Conservation (phyloP, 345 rosid species). For the Dipteronia sinensis region DNA sequence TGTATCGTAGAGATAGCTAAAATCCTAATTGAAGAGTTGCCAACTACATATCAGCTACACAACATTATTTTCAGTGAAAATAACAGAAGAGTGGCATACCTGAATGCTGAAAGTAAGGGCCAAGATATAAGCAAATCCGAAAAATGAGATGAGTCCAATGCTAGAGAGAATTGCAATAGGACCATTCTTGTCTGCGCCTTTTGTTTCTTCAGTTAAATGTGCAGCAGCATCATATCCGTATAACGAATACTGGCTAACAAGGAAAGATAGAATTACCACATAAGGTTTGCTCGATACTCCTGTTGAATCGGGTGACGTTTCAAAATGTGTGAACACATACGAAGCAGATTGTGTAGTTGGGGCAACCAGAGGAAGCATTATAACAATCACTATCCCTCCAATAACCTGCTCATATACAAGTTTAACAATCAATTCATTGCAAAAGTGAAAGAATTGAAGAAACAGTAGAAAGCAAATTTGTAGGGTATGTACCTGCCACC, state of each 20-base stretch:
- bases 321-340: slow-evolving; percentile 54
- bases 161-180: slow-evolving; percentile 64
- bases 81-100: slow-evolving; percentile 24
- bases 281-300: slow-evolving; percentile 61
- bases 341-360: slow-evolving; percentile 51
- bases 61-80: neutral
- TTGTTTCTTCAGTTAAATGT: slow-evolving; percentile 73
- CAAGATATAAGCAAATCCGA: slow-evolving; percentile 66
- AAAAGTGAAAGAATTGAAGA: neutral
- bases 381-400: slow-evolving; percentile 54
- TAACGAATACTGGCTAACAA: slow-evolving; percentile 60
- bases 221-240: slow-evolving; percentile 71
- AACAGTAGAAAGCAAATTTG: neutral
- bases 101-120: slow-evolving; percentile 66
- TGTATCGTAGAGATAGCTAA: slow-evolving; percentile 44
- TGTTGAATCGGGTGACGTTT: slow-evolving; percentile 43
- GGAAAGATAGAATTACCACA: slow-evolving; percentile 53
- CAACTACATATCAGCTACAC: slow-evolving; percentile 1
- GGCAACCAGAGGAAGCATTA: slow-evolving; percentile 64
- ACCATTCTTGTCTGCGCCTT: slow-evolving; percentile 61
- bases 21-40: slow-evolving; percentile 40
- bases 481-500: slow-evolving; percentile 74
- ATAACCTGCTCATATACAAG: slow-evolving; percentile 36
- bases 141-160: slow-evolving; percentile 56
- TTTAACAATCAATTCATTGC: neutral